Evolutionary conservation across 768 basidiomycete species (phyloP).

Genomic region (Lanmaoa pseudosensibilis): DNA sequence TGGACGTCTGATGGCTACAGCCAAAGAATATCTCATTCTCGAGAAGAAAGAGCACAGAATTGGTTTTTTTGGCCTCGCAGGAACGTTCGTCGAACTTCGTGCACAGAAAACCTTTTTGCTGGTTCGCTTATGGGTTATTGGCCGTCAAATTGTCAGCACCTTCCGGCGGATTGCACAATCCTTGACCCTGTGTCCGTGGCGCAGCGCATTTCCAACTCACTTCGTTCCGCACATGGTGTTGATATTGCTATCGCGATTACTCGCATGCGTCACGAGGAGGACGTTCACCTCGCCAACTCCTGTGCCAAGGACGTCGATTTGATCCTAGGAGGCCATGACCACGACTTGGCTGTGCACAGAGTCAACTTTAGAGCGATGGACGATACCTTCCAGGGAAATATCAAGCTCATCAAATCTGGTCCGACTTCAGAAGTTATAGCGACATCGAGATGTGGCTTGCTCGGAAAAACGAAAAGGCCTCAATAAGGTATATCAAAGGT

Average conservation of each 20-base stretch:
- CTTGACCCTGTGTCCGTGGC: conserved; percentile 14
- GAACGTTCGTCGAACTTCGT: conserved; percentile 9
- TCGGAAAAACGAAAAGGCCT: not conserved
- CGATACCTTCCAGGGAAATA: conserved; percentile 5
- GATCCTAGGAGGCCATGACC: conserved; percentile 12
- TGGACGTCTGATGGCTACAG: not conserved
- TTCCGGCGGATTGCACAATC: conserved; percentile 6
- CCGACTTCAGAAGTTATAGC: conserved; percentile 4
- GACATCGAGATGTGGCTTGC: conserved; percentile 5
- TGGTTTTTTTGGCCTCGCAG: conserved; percentile 9
- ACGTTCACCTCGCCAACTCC: not conserved
- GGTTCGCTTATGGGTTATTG: not conserved
- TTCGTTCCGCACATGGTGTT: not conserved
- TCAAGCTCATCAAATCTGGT: conserved; percentile 8
- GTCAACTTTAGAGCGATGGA: not conserved
- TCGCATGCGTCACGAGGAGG: conserved; percentile 15
- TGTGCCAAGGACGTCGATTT: conserved; percentile 5
- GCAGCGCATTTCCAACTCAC: not conserved
- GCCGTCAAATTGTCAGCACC: conserved; percentile 8
- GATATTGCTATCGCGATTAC: conserved; percentile 11
- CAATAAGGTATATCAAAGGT: not conserved
- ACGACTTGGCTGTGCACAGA: conserved; percentile 12
- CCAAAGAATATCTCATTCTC: conserved; percentile 9
- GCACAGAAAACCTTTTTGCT: not conserved
- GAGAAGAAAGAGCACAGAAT: conserved; percentile 6